Evolutionary conservation across 352 stramenopile genomes (phyloP), one percentile per base, ranked within the genome.

Genomic region (Globisporangium uncinulatum): DNA sequence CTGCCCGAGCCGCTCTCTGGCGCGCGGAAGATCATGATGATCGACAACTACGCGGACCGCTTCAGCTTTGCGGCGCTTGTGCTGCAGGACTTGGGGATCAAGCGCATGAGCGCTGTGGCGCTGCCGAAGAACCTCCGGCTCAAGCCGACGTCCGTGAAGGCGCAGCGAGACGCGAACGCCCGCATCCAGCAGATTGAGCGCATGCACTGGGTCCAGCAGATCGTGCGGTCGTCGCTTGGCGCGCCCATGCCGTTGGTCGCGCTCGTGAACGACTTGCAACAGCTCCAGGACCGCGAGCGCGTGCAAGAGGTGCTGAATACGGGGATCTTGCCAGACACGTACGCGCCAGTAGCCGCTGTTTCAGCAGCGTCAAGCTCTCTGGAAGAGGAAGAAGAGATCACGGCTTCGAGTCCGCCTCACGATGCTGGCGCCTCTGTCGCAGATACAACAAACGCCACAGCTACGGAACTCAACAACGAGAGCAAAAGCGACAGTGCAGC

Each of bases 111-210:
- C 17, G n/a, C 41, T 3, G 58, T 82, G 4, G n/a, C 32, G 4
- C 59, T 79, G 13, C 56, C 58, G 11, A 45, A 51, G 21, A 64
- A 52, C 11, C 24, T 72, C 7, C 62, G 45, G 5, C 20, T 54
- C 14, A 57, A 54, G 11, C 54, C 56, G 3, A 54, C 55, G 24
- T 62, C 51, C 13, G 24, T 56, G 24, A 65, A 72, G 65, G 56
- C 51, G 31, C 70, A 85, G 54, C 81, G 82, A 32, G 69, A 74
- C 0, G 71, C 76, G 1, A 63, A 58, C 11, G 43, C 52, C 17
- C 85, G 77, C 43, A 53, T 94, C 19, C 69, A 86, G 48, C 82
- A 92, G 55, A 81, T 92, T 20, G 84, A 94, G 24, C 73, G 73
- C 6, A 82, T 94, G 74, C 81, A 69, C 85, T 60, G 70, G 84